Base-by-base conservation (phyloP, 345 rosid genomes). In the Cardiospermum halicacabum region DNA sequence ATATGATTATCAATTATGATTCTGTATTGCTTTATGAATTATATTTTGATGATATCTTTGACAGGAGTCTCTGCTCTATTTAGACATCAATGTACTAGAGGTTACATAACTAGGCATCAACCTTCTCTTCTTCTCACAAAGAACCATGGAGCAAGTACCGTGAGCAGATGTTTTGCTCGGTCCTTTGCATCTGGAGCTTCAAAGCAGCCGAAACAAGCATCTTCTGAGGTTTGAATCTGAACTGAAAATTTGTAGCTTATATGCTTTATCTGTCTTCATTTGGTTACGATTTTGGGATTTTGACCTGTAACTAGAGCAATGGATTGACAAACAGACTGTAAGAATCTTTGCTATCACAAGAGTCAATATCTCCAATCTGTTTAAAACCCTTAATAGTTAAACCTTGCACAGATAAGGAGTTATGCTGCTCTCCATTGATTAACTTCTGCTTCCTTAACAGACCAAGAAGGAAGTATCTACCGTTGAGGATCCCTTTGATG, bases 401-500 rank as follows among this genome's bases (percentile, higher is more conserved):
- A 36, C 16, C 30, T 58, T 31, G 22, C 32, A 4, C 19, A 3
- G 36, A 42, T 7, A 57, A 45, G n/a, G 16, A 3, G 9, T 28
- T 31, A 27, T 58, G 8, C 1, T 66, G 62, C 54, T 57, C 60
- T 50, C 48, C 11, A 3, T 47, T 69, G 47, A 51, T 60, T 27
- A 37, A 37, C 19, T 37, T 40, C 34, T n/a, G 3, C 59, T 48
- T 62, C 47, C 19, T 32, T 67, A 27, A 59, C 89, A 94, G 99
- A 47, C 86, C 53, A 88, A 72, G 68, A 91, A 91, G 66, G 96
- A 91, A 4, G 72, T 94, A 62, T 78, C 96, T n/a, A 94, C 88
- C 26, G 82, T 85, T 42, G 99, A 94, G 64, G 97, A 94, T 83
- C 97, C 99, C 66, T 94, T 94, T 78, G 92, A 94, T 80, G 77